Conservation (phyloP, 352 stramenopile species). For the Phytophthora capsici region DNA sequence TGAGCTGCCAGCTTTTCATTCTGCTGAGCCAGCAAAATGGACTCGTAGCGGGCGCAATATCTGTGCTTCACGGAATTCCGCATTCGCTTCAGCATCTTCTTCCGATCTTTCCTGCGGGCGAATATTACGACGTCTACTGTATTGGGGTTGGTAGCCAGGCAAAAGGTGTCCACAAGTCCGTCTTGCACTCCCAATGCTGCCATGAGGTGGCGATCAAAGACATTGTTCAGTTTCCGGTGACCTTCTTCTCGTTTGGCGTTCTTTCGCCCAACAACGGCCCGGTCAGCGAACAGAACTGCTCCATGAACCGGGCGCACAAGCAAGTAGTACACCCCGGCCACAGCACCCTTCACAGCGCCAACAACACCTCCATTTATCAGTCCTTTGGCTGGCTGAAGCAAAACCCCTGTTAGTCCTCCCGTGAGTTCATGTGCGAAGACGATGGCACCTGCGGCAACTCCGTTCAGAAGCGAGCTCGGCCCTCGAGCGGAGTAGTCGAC, state of each 20-base stretch:
- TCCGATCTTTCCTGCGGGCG: conserved; percentile 31
- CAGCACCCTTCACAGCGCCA: conserved; percentile 35
- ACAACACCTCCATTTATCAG: conserved; percentile 33
- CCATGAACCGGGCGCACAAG: conserved; percentile 47
- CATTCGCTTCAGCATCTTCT: conserved; percentile 31
- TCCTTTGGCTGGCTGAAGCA: conserved; percentile 41
- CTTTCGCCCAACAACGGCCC: conserved; percentile 42
- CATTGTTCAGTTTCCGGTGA: conserved; percentile 36
- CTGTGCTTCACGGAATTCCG: conserved; percentile 21
- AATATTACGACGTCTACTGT: conserved; percentile 36
- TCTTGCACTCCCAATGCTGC: conserved; percentile 32
- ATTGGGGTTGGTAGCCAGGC: conserved; percentile 21
- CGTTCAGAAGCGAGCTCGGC: conserved; percentile 44
- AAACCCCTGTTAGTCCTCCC: conserved; percentile 47
- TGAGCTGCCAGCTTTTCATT: conserved; percentile 15
- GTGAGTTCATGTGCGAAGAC: conserved; percentile 45
- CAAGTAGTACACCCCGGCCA: conserved; percentile 37
- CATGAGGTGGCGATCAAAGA: conserved; percentile 39
- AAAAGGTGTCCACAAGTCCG: conserved; percentile 34
- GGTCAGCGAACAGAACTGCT: conserved; percentile 45
- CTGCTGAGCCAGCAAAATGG: conserved; percentile 12
- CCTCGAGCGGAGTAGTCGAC: conserved; percentile 56
- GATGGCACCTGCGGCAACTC: conserved; percentile 37
- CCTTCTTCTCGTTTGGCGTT: conserved; percentile 51
- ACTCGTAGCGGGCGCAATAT: conserved; percentile 27